Conservation (phyloP, 371 early-diverging fungal species). For the Globomyces sp. region DNA sequence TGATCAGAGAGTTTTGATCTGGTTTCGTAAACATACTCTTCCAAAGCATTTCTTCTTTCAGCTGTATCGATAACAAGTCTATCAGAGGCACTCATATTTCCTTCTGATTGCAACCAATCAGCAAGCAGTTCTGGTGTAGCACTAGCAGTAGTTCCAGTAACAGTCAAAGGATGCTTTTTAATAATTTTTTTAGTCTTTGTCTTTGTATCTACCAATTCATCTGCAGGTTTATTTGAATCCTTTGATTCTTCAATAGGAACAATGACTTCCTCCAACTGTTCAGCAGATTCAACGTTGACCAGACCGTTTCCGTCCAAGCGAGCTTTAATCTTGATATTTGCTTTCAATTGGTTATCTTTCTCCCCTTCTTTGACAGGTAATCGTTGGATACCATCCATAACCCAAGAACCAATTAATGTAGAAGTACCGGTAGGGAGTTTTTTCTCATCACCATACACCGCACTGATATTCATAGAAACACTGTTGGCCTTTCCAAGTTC, state of each 20-base stretch:
- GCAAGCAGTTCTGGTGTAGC: conserved; percentile 57
- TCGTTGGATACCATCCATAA: conserved; percentile 56
- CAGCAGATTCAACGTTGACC: conserved; percentile 73
- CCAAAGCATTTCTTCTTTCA: conserved; percentile 90
- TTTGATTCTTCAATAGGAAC: conserved; percentile 46
- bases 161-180: conserved; percentile 81
- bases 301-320: conserved; percentile 82
- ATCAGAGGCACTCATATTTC: conserved; percentile 82
- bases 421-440: conserved; percentile 33
- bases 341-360: conserved; percentile 37
- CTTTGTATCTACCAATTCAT: conserved; percentile 44
- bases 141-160: conserved; percentile 62
- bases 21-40: conserved; percentile 97
- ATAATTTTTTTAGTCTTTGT: conserved; percentile 79
- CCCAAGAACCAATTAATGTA: conserved; percentile 39
- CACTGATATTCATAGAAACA: conserved; percentile 77
- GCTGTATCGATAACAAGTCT: conserved; percentile 91
- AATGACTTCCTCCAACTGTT: conserved; percentile 79
- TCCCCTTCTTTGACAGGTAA: conserved; percentile 47
- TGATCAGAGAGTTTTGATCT: conserved; percentile 81
- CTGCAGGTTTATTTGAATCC: conserved; percentile 9
- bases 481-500: conserved; percentile 68
- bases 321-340: conserved; percentile 91
- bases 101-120: conserved; percentile 74
- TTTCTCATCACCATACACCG: conserved; percentile 53